Percentiles rank a stretch among this genome's conserved stretches.
Conservation (phyloP, 768 basidiomycete genomes). For the Leucocoprinus leucothites region DNA sequence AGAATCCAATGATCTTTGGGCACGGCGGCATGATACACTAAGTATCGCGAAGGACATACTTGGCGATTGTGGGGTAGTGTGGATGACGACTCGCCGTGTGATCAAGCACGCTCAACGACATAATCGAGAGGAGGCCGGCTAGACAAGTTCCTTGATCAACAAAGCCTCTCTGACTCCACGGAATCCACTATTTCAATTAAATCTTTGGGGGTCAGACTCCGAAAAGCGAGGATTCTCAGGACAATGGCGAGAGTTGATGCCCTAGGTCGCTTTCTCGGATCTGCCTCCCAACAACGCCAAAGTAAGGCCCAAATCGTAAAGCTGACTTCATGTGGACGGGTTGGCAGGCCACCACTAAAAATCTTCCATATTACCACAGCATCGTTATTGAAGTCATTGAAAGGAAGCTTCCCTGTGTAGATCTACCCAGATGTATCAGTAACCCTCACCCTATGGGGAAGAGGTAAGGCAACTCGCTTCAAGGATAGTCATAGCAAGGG, state of each 20-base stretch:
- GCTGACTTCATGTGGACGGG: conserved; percentile 7
- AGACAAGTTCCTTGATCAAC: too few species aligned
- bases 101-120: too few species aligned
- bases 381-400: conserved; percentile 10
- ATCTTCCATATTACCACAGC: conserved; percentile 5
- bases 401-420: conserved; percentile 13
- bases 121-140: too few species aligned
- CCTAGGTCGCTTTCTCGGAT: conserved; percentile 9
- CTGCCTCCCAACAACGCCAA: conserved; percentile 6
- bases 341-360: conserved; percentile 4
- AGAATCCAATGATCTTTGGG: too few species aligned
- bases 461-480: conserved; percentile 21
- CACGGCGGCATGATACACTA: too few species aligned
- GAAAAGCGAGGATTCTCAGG: neutral
- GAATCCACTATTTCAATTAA: neutral
- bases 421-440: conserved; percentile 7
- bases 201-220: neutral
- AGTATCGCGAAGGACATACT: too few species aligned
- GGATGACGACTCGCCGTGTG: too few species aligned
- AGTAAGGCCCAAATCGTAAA: conserved; percentile 8
- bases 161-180: neutral
- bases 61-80: too few species aligned
- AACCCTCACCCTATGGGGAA: neutral
- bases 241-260: neutral
- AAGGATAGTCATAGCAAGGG: conserved; percentile 31